Evolutionary conservation across 2,329 filamentous ascomycete genomes (phyloP).

Genomic region (Beauveria pseudobassiana): DNA sequence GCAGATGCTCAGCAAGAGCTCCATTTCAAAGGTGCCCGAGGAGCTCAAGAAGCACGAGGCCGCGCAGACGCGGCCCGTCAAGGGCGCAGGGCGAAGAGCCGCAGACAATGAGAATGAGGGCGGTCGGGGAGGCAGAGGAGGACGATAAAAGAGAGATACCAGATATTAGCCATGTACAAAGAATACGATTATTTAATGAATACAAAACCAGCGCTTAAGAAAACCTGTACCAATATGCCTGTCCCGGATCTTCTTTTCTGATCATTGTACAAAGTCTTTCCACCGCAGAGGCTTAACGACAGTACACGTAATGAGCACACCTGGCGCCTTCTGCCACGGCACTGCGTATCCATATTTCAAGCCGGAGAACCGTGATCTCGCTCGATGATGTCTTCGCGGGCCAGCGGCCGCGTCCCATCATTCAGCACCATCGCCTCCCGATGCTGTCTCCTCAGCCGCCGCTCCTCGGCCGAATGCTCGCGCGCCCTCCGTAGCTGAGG

Average conservation of each 20-base stretch:
- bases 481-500: constrained; percentile 26
- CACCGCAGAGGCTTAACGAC: too few relatives aligned
- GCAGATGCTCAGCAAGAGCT: constrained; percentile 89
- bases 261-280: too few relatives aligned
- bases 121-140: constrained; percentile 14
- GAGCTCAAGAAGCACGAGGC: constrained; percentile 84
- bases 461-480: constrained; percentile 57
- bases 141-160: neutral
- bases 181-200: neutral
- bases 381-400: constrained; percentile 72
- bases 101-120: constrained; percentile 20
- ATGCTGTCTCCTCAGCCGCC: constrained; percentile 65
- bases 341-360: constrained; percentile 5
- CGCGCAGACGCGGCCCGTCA: constrained; percentile 70
- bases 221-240: too few relatives aligned
- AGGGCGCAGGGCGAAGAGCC: constrained; percentile 24
- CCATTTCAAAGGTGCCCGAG: constrained; percentile 82
- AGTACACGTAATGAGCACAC: too few relatives aligned
- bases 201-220: neutral
- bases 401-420: constrained; percentile 70
- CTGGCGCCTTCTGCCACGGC: neutral
- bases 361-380: constrained; percentile 40
- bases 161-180: neutral
- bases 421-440: constrained; percentile 88
- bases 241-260: too few relatives aligned